Conservation (phyloP, 257 asterid species). For the Petrea volubilis region DNA sequence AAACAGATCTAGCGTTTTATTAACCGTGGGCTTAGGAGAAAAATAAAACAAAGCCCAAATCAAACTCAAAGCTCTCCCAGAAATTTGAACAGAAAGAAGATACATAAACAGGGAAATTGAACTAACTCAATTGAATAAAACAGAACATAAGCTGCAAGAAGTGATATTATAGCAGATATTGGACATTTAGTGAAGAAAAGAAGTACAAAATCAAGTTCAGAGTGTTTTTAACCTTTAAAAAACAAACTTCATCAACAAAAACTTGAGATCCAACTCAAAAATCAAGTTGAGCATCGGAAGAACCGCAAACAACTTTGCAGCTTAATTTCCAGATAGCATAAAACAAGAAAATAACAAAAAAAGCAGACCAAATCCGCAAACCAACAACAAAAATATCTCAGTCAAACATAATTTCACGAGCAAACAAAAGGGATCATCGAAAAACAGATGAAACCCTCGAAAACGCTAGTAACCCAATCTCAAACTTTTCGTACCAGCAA, state of each 20-base stretch:
- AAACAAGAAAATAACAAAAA: background rate
- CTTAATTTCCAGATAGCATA: background rate
- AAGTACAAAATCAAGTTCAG: background rate
- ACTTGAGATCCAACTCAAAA: conserved; percentile 19
- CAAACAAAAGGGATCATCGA: background rate
- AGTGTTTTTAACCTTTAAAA: background rate
- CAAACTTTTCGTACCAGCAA: conserved; percentile 15
- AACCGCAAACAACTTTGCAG: background rate
- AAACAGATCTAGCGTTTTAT: conserved; percentile 31
- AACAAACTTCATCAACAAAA: background rate
- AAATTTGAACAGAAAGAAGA: background rate
- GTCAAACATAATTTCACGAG: background rate
- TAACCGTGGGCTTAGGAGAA: conserved; percentile 24
- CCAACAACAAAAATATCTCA: background rate
- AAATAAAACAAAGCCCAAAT: conserved; percentile 36
- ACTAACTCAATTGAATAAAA: background rate
- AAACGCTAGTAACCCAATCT: background rate
- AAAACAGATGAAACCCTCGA: conserved; percentile 2
- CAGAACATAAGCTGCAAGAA: background rate
- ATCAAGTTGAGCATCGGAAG: background rate
- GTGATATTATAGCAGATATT: conserved; percentile 14
- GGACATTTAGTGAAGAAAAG: background rate
- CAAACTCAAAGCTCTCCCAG: background rate
- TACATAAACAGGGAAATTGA: background rate
- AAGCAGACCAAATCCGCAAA: background rate